phyloP scores from a whole-genome alignment of 148 eudicot genomes.

The Chenopodium album region DNA sequence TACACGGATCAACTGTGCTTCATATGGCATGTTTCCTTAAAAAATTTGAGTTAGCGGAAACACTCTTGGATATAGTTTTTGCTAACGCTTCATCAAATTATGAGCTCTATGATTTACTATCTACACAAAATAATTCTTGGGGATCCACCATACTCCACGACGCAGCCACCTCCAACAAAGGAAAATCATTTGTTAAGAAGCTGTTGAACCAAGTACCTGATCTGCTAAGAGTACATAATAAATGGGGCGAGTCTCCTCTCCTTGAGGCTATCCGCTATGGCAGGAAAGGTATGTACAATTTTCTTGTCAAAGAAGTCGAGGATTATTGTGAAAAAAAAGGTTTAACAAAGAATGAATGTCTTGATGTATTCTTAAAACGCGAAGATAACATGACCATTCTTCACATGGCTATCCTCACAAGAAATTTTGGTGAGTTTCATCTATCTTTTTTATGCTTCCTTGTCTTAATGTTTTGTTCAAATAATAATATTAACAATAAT shows the following conservation, averaged over 20 bases:
- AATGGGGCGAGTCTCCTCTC: conserved; percentile 7
- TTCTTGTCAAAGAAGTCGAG: neutral
- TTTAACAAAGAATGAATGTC: neutral
- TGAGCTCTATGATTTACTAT: too few species aligned
- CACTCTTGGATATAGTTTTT: conserved; percentile 5
- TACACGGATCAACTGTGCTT: conserved; percentile 14
- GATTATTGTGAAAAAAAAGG: neutral
- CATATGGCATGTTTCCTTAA: neutral
- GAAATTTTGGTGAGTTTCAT: conserved; percentile 10
- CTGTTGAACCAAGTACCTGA: conserved; percentile 3
- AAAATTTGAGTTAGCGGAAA: conserved; percentile 9
- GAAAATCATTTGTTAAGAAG: neutral
- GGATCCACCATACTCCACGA: conserved; percentile 12
- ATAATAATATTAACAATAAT: neutral
- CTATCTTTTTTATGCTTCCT: neutral
- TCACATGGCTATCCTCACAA: conserved; percentile 17
- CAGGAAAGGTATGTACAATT: neutral
- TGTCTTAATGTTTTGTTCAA: neutral
- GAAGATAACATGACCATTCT: conserved; percentile 17
- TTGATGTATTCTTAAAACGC: conserved; percentile 3
- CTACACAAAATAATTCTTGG: neutral
- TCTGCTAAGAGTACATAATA: neutral
- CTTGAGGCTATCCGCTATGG: conserved; percentile 23
- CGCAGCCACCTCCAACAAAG: conserved; percentile 11
- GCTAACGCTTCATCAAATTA: neutral